A percentile compares a stretch with the other conserved stretches of the same genome.
Evolutionary conservation across 768 basidiomycete genomes (phyloP).

Genomic region (Suillus fuscotomentosus): DNA sequence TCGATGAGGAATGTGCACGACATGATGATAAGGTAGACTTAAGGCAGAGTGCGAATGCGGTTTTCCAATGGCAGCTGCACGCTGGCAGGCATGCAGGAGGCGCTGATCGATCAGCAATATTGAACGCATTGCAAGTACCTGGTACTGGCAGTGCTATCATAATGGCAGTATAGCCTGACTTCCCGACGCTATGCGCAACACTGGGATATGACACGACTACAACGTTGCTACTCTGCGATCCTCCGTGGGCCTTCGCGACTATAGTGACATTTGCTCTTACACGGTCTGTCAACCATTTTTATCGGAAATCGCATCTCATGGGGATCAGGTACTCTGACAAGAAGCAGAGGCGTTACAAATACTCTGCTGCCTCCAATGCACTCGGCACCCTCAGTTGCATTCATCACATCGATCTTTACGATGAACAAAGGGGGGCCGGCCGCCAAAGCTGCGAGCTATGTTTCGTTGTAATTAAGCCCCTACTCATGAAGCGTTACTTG

Average conservation of each 20-base stretch:
- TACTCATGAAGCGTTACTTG: neutral
- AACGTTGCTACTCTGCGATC: constrained; percentile 27
- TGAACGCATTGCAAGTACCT: too few species aligned
- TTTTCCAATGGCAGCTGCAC: too few species aligned
- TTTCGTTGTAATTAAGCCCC: constrained; percentile 46
- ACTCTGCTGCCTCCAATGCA: constrained; percentile 50
- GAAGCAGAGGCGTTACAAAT: constrained; percentile 63
- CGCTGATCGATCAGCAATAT: too few species aligned
- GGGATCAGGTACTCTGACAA: constrained; percentile 61
- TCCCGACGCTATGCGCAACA: constrained; percentile 30
- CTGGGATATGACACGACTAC: constrained; percentile 37
- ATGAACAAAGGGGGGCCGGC: constrained; percentile 35
- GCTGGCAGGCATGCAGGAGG: too few species aligned
- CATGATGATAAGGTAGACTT: too few species aligned
- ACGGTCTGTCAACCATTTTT: neutral
- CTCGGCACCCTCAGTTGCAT: constrained; percentile 57
- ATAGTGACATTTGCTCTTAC: constrained; percentile 27
- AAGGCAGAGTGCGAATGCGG: too few species aligned
- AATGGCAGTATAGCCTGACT: neutral
- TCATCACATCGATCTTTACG: constrained; percentile 59
- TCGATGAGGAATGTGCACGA: too few species aligned
- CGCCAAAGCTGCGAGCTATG: constrained; percentile 51
- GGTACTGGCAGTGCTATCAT: too few species aligned
- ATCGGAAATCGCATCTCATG: too few species aligned
- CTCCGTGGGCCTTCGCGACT: constrained; percentile 27